phyloP scores from a whole-genome alignment of 176 grass and related monocot genomes.

The Rhipidocladum racemiflorum region DNA sequence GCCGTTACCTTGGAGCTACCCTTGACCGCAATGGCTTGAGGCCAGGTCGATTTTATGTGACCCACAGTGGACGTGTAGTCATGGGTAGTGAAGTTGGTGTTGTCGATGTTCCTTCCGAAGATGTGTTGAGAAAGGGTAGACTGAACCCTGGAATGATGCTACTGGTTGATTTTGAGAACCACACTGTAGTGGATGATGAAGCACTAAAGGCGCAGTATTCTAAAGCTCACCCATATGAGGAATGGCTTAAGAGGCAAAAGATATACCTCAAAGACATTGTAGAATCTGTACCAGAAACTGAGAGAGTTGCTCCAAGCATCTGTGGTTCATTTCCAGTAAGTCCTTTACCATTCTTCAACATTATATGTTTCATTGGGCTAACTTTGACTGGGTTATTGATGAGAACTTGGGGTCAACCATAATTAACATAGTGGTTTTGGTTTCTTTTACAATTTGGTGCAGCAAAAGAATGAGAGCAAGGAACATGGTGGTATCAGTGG shows the following conservation, averaged over 20 bases:
- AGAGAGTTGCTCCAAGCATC: constrained; percentile 59
- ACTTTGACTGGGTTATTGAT: constrained; percentile 6
- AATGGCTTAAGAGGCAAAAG: constrained; percentile 88
- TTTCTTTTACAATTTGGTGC: constrained; percentile 30
- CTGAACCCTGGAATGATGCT: constrained; percentile 99
- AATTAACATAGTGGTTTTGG: neutral
- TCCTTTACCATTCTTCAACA: constrained; percentile 14
- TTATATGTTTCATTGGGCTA: neutral
- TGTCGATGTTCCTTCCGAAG: constrained; percentile 79
- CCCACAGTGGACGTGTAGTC: constrained; percentile 82
- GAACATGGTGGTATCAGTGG: constrained; percentile 58
- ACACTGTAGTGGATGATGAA: constrained; percentile 89
- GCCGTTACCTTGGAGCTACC: constrained; percentile 94
- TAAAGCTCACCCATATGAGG: constrained; percentile 74
- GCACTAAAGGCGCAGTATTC: constrained; percentile 83
- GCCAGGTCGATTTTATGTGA: constrained; percentile 93
- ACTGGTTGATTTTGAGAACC: constrained; percentile 96
- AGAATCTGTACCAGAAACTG: constrained; percentile 67
- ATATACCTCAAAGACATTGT: constrained; percentile 67
- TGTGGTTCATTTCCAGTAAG: constrained; percentile 62
- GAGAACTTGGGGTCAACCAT: neutral
- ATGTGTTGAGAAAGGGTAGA: constrained; percentile 87
- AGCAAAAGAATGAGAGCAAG: constrained; percentile 38
- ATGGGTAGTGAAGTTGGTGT: constrained; percentile 99
- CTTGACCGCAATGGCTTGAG: constrained; percentile 90